phyloP scores from a whole-genome alignment of 768 basidiomycete genomes.

The Phanerochaete sordida region DNA sequence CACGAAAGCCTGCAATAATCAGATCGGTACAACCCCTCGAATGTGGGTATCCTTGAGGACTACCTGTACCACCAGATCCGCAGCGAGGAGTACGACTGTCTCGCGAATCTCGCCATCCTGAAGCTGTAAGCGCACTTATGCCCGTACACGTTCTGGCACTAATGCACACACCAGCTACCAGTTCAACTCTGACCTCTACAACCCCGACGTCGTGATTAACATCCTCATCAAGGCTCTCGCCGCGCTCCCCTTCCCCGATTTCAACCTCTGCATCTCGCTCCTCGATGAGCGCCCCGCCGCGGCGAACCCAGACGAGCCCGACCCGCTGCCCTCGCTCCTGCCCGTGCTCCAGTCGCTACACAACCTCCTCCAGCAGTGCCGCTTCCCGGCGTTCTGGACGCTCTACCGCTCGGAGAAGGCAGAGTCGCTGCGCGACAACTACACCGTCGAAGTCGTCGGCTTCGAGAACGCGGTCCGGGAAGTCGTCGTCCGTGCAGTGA shows the following conservation, averaged over 20 bases:
- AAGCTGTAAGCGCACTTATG: constrained; percentile 61
- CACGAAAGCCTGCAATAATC: background rate
- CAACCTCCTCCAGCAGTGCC: constrained; percentile 74
- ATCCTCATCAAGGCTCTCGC: constrained; percentile 91
- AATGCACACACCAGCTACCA: constrained; percentile 63
- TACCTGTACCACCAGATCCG: constrained; percentile 94
- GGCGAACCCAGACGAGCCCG: constrained; percentile 67
- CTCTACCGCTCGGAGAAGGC: constrained; percentile 68
- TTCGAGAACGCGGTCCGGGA: constrained; percentile 82
- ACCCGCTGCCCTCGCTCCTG: constrained; percentile 71
- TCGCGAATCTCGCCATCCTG: constrained; percentile 92
- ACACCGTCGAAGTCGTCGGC: constrained; percentile 78
- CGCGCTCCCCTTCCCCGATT: constrained; percentile 85
- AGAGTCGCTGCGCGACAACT: constrained; percentile 76
- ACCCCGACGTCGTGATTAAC: constrained; percentile 90
- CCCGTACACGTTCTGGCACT: background rate
- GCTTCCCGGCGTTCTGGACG: constrained; percentile 85
- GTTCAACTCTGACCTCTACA: constrained; percentile 91
- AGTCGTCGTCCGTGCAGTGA: constrained; percentile 74
- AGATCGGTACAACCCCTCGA: constrained; percentile 98
- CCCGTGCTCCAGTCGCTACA: constrained; percentile 66
- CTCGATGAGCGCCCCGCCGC: constrained; percentile 67
- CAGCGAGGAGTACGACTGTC: constrained; percentile 87
- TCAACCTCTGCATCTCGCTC: constrained; percentile 92
- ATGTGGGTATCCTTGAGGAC: constrained; percentile 91